A percentile compares a stretch with the other conserved stretches of the same genome.
Conservation (phyloP, 2,329 filamentous ascomycete species). For the Cryphonectria japonica region DNA sequence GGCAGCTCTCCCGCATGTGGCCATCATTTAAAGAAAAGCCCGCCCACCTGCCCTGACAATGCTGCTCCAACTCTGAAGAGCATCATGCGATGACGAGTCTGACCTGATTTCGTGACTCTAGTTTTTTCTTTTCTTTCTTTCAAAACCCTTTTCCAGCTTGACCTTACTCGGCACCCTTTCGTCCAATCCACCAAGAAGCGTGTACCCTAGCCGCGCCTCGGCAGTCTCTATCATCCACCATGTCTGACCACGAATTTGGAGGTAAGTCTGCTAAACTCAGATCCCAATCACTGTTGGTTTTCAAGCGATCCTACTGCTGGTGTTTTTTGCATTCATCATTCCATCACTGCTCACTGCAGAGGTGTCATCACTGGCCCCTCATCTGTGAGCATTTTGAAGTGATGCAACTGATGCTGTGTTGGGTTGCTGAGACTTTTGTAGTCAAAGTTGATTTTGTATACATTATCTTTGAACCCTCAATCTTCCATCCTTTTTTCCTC, state of each 20-base stretch:
- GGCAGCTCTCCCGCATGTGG: slow-evolving; percentile 20
- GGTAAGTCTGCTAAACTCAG: slow-evolving; percentile 47
- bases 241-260: slow-evolving; percentile 71
- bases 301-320: background rate
- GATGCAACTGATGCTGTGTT: slow-evolving; percentile 11
- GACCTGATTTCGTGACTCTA: slow-evolving; percentile 11
- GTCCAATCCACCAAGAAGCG: background rate
- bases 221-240: slow-evolving; percentile 38
- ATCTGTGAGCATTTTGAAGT: background rate
- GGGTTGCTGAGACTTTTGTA: background rate
- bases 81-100: slow-evolving; percentile 22
- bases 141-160: background rate
- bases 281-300: background rate
- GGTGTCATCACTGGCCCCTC: background rate
- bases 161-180: background rate
- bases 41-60: slow-evolving; percentile 9
- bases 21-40: slow-evolving; percentile 16
- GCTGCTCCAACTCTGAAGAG: slow-evolving; percentile 21
- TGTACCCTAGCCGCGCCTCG: slow-evolving; percentile 4
- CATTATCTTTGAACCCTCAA: too few species aligned
- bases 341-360: background rate
- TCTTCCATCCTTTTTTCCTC: background rate
- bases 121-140: background rate
- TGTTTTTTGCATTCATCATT: background rate
- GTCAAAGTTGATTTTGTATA: background rate